Evolutionary conservation across 441 rosid genomes (phyloP).

Genomic region (Populus hybrid): DNA sequence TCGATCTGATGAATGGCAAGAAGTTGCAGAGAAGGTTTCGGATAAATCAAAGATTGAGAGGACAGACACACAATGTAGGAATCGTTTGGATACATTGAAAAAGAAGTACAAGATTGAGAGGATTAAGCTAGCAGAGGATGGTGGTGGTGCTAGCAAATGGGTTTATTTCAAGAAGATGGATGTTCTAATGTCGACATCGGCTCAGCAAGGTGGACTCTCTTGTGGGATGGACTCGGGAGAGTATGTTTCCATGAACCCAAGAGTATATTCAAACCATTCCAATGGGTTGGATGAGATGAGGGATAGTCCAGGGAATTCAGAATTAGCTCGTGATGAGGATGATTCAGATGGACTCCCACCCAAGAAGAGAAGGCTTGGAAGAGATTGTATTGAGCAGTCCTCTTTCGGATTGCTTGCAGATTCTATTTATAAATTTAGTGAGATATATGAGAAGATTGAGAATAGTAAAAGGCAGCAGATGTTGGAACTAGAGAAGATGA

Average conservation of each 20-base stretch:
- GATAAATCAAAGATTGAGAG: constrained; percentile 66
- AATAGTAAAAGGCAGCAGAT: constrained; percentile 71
- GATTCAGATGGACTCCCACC: constrained; percentile 71
- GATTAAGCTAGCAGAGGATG: constrained; percentile 36
- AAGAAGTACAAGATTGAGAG: constrained; percentile 92
- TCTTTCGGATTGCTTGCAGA: constrained; percentile 69
- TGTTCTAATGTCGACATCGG: constrained; percentile 63
- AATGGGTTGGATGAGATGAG: constrained; percentile 85
- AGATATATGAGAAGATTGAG: constrained; percentile 90
- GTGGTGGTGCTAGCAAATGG: constrained; percentile 60
- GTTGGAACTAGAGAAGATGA: constrained; percentile 86
- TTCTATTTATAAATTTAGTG: constrained; percentile 71
- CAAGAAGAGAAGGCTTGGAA: constrained; percentile 55
- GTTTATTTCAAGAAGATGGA: constrained; percentile 80
- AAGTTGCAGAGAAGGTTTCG: constrained; percentile 93
- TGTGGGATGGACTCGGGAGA: constrained; percentile 91
- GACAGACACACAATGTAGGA: constrained; percentile 78
- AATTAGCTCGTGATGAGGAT: constrained; percentile 50
- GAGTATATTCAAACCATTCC: constrained; percentile 54
- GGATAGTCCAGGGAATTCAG: constrained; percentile 82
- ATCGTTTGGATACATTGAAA: constrained; percentile 80
- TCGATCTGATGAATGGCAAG: constrained; percentile 87
- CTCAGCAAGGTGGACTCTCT: constrained; percentile 68
- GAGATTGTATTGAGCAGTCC: constrained; percentile 47
- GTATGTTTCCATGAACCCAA: constrained; percentile 66